Evolutionary conservation across 129 eudicot species (phyloP).

Genomic region (Flaveria trinervia): DNA sequence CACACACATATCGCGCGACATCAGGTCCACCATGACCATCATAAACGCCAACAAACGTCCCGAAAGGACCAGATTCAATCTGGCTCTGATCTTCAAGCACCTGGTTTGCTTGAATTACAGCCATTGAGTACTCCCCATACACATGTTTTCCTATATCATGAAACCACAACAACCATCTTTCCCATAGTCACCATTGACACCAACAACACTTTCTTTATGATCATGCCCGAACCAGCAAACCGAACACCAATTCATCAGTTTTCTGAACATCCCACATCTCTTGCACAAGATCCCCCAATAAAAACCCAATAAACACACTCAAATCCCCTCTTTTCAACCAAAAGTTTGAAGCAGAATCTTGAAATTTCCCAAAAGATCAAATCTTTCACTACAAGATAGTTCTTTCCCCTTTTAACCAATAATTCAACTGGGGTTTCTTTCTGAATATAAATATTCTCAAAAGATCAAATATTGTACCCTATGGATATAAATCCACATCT

Average conservation of each 20-base stretch:
- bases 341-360: not conserved
- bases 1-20: constrained; percentile 57
- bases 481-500: constrained; percentile 8
- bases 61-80: constrained; percentile 62
- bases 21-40: constrained; percentile 79
- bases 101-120: constrained; percentile 60
- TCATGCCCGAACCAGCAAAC: constrained; percentile 49
- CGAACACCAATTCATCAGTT: constrained; percentile 53
- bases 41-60: constrained; percentile 67
- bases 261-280: constrained; percentile 65
- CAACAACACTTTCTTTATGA: constrained; percentile 22
- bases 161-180: constrained; percentile 57
- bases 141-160: constrained; percentile 50
- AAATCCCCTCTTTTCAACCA: constrained; percentile 18
- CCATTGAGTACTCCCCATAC: constrained; percentile 62
- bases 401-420: not conserved
- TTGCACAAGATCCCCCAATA: constrained; percentile 30
- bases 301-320: constrained; percentile 8
- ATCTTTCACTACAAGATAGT: not conserved
- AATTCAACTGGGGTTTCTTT: constrained; percentile 3
- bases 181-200: constrained; percentile 35
- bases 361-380: constrained; percentile 16
- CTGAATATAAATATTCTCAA: constrained; percentile 17
- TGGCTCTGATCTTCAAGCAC: constrained; percentile 72
- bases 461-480: constrained; percentile 18